Conservation (phyloP, 192 early-diverging fungal species). For the Linnemannia hyalina region DNA sequence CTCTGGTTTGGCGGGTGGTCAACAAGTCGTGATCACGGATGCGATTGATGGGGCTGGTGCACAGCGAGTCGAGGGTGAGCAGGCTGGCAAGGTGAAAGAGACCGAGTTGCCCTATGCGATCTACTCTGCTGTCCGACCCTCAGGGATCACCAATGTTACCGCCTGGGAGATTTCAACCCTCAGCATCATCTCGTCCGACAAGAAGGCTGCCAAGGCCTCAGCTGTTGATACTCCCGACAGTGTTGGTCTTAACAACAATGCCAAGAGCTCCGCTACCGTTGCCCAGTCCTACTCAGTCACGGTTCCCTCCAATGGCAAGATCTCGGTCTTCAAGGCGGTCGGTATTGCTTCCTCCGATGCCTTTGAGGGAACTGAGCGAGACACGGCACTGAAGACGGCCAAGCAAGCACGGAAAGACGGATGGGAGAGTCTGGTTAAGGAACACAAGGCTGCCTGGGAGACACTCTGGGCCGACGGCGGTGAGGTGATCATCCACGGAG, state of each 20-base stretch:
- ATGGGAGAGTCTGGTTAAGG: slow-evolving; percentile 33
- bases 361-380: slow-evolving; percentile 26
- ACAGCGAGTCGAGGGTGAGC: slow-evolving; percentile 43
- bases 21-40: slow-evolving; percentile 51
- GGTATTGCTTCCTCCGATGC: slow-evolving; percentile 56
- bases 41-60: slow-evolving; percentile 50
- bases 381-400: slow-evolving; percentile 34
- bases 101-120: slow-evolving; percentile 36
- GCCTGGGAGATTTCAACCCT: slow-evolving; percentile 55
- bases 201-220: background rate
- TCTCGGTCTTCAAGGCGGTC: slow-evolving; percentile 42
- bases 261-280: slow-evolving; percentile 20
- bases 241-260: slow-evolving; percentile 31
- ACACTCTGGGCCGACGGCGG: slow-evolving; percentile 43
- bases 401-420: slow-evolving; percentile 33
- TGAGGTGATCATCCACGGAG: slow-evolving; percentile 44
- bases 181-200: slow-evolving; percentile 1
- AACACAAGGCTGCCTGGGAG: slow-evolving; percentile 49
- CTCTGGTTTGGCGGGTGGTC: slow-evolving; percentile 29
- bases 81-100: slow-evolving; percentile 28
- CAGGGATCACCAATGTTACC: slow-evolving; percentile 41
- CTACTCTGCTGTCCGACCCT: slow-evolving; percentile 37
- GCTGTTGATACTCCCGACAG: slow-evolving; percentile 31
- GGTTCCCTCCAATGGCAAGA: background rate
- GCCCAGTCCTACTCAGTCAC: slow-evolving; percentile 41